Conservation (phyloP, 306 rosid genomes). For the Benincasa hispida region DNA sequence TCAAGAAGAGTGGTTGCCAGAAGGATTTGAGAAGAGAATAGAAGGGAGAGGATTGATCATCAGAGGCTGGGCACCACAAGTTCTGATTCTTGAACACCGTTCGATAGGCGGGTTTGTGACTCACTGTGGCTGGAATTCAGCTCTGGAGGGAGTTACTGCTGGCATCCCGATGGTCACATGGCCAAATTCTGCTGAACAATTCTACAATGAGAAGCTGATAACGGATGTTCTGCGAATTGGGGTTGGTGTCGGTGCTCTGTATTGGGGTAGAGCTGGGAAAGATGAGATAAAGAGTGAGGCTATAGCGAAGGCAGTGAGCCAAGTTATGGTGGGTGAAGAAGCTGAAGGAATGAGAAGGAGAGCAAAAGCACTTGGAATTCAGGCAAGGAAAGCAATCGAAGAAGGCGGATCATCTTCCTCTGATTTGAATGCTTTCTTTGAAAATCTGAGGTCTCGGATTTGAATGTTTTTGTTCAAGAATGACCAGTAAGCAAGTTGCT, state of each 20-base stretch:
- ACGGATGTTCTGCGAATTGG: conserved; percentile 18
- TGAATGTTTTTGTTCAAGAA: neutral
- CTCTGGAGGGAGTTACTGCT: conserved; percentile 23
- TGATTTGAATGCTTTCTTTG: conserved; percentile 16
- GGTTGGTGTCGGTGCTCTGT: conserved; percentile 16
- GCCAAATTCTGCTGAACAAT: conserved; percentile 28
- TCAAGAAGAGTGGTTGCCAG: conserved; percentile 10
- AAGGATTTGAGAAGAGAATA: conserved; percentile 26
- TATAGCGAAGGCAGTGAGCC: conserved; percentile 17
- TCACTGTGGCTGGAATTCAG: conserved; percentile 41
- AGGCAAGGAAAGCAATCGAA: conserved; percentile 16
- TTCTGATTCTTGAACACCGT: conserved; percentile 26
- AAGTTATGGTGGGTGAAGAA: conserved; percentile 29
- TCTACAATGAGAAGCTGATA: conserved; percentile 31
- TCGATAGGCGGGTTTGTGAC: conserved; percentile 32
- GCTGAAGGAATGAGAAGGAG: conserved; percentile 21
- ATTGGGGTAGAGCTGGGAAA: conserved; percentile 8
- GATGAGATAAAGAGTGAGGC: conserved; percentile 21
- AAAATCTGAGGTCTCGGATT: conserved; percentile 8
- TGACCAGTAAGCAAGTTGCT: neutral
- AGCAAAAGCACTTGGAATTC: conserved; percentile 8
- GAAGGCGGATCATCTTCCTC: conserved; percentile 19
- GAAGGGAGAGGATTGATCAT: conserved; percentile 22
- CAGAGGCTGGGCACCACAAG: conserved; percentile 32
- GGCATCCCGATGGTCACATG: conserved; percentile 36